Conservation (phyloP, 371 early-diverging fungal genomes). For the Mucor plumbeus region DNA sequence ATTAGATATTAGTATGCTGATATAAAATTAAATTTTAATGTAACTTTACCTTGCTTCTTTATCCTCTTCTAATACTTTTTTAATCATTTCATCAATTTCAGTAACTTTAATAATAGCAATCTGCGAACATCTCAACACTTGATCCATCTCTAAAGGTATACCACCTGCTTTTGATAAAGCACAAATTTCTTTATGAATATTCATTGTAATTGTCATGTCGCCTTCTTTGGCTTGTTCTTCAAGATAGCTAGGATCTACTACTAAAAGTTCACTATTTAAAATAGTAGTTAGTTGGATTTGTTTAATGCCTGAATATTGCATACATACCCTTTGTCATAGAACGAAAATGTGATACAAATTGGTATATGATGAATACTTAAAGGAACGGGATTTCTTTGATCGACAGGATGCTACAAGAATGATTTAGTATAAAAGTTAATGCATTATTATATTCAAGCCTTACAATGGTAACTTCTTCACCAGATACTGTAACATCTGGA, state of each 20-base stretch:
- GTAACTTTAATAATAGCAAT: conserved; percentile 78
- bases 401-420: conserved; percentile 73
- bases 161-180: conserved; percentile 93
- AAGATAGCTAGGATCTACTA: conserved; percentile 84
- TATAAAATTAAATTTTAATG: not conserved
- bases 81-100: conserved; percentile 75
- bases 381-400: conserved; percentile 91
- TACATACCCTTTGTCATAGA: conserved; percentile 82
- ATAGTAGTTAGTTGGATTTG: not conserved
- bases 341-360: conserved; percentile 89
- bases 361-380: conserved; percentile 95
- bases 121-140: conserved; percentile 76
- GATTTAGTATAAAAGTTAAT: not conserved
- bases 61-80: conserved; percentile 65
- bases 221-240: conserved; percentile 88
- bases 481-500: conserved; percentile 92
- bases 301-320: not conserved
- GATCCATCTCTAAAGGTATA: conserved; percentile 68
- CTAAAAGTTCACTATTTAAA: conserved; percentile 63
- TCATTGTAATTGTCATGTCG: conserved; percentile 87
- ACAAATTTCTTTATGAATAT: conserved; percentile 91
- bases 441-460: conserved; percentile 25
- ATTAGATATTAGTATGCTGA: not conserved
- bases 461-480: conserved; percentile 90
- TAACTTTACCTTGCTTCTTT: conserved; percentile 24